phyloP scores from a whole-genome alignment of 139 green algal species.

The Chlamydomonas sp. region DNA sequence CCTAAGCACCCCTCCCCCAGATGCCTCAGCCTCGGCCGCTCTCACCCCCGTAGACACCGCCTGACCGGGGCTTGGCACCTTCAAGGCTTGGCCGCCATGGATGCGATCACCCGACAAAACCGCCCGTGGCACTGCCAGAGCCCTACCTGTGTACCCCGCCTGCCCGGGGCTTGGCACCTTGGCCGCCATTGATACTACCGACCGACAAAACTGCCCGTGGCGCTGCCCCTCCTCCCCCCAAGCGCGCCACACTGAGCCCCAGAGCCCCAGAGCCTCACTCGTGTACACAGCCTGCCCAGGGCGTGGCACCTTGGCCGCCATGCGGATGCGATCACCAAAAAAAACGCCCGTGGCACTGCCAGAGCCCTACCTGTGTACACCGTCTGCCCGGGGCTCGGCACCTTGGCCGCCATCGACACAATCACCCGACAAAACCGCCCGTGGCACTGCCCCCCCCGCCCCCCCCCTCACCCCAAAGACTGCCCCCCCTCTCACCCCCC shows the following conservation, averaged over 20 bases:
- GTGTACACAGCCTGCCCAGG: constrained; percentile 58
- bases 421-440: not conserved
- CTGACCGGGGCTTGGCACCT: constrained; percentile 49
- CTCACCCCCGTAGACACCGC: constrained; percentile 50
- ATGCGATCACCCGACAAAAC: constrained; percentile 46
- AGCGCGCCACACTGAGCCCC: not conserved
- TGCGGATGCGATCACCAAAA: constrained; percentile 16
- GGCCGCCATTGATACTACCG: constrained; percentile 30
- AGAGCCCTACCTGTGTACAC: not conserved
- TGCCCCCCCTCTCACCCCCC: not conserved
- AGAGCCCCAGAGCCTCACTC: constrained; percentile 11
- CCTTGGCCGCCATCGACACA: not conserved
- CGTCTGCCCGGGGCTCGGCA: not conserved
- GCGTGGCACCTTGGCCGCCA: constrained; percentile 41
- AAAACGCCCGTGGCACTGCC: not conserved
- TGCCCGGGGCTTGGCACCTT: constrained; percentile 49
- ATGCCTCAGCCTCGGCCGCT: no score
- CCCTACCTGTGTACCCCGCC: constrained; percentile 42
- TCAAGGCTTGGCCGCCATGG: constrained; percentile 35
- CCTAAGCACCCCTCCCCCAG: no score
- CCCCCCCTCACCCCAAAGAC: not conserved
- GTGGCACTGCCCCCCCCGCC: not conserved
- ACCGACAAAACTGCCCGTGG: not conserved
- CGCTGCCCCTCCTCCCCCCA: not conserved
- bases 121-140: not conserved